Conservation (phyloP, 257 asterid species). For the Solanum piurae region DNA sequence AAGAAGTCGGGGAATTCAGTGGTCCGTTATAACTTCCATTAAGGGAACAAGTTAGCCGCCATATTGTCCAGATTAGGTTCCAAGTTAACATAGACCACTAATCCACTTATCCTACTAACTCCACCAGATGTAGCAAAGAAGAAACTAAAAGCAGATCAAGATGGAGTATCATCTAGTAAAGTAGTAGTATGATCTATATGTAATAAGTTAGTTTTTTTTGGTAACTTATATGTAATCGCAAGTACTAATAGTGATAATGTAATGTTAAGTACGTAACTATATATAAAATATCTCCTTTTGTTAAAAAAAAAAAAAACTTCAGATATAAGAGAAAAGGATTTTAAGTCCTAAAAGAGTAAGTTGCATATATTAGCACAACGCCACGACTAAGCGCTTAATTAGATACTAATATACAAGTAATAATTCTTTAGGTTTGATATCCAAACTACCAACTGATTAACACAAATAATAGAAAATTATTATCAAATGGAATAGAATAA, state of each 20-base stretch:
- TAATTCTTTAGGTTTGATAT: background rate
- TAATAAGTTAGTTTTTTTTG: background rate
- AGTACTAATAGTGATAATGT: background rate
- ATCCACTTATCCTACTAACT: background rate
- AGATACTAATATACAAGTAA: background rate
- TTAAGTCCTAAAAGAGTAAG: background rate
- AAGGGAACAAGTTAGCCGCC: background rate
- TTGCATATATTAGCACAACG: background rate
- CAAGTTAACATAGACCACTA: background rate
- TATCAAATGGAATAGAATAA: background rate
- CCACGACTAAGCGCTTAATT: background rate
- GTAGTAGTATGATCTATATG: background rate
- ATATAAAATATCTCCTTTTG: background rate
- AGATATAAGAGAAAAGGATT: background rate
- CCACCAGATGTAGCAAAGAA: background rate
- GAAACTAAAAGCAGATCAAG: background rate
- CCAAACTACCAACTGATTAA: background rate
- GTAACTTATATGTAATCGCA: background rate
- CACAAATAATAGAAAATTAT: background rate
- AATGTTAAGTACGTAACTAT: background rate
- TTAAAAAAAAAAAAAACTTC: too few species aligned
- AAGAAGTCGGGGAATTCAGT: background rate
- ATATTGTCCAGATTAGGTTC: background rate
- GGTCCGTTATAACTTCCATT: background rate
- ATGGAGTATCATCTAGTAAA: background rate